phyloP scores from a whole-genome alignment of 2,329 filamentous ascomycete genomes.

The Sclerotinia glacialis region DNA sequence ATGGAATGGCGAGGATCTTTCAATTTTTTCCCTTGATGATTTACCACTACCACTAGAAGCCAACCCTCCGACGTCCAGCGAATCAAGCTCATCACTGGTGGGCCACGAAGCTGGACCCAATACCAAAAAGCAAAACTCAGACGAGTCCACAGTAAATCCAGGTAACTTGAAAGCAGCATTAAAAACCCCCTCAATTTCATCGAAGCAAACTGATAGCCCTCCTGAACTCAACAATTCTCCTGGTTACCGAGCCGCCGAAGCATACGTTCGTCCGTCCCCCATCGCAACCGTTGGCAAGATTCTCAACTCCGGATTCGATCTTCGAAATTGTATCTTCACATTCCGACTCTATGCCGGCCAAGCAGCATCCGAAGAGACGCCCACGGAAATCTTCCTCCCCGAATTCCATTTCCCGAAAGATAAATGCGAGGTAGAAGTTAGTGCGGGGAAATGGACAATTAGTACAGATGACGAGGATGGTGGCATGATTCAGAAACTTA shows the following conservation, averaged over 20 bases:
- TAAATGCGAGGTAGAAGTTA: conserved; percentile 68
- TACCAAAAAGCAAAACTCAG: conserved; percentile 45
- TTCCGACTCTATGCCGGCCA: conserved; percentile 64
- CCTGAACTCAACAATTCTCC: conserved; percentile 60
- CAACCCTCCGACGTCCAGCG: conserved; percentile 46
- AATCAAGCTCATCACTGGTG: conserved; percentile 49
- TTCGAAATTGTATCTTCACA: conserved; percentile 73
- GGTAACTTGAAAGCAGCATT: conserved; percentile 73
- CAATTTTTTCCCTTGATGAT: conserved; percentile 84
- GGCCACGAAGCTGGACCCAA: conserved; percentile 41
- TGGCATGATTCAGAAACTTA: conserved; percentile 69
- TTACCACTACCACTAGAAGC: conserved; percentile 55
- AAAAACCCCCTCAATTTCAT: conserved; percentile 64
- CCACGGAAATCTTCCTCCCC: conserved; percentile 82
- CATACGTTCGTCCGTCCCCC: conserved; percentile 83
- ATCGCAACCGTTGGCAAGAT: conserved; percentile 72
- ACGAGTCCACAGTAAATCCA: conserved; percentile 64
- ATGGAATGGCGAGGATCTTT: conserved; percentile 97
- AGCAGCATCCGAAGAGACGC: conserved; percentile 59
- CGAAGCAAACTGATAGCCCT: conserved; percentile 50
- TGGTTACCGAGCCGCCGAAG: conserved; percentile 87
- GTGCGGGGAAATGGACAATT: conserved; percentile 87
- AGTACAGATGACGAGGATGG: conserved; percentile 68
- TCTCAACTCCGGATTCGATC: conserved; percentile 72
- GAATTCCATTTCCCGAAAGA: conserved; percentile 87